These are phyloP conservation scores for Cicer arietinum DNA, from an alignment of 306 rosid genomes.

Conservation along the genomic window DNA sequence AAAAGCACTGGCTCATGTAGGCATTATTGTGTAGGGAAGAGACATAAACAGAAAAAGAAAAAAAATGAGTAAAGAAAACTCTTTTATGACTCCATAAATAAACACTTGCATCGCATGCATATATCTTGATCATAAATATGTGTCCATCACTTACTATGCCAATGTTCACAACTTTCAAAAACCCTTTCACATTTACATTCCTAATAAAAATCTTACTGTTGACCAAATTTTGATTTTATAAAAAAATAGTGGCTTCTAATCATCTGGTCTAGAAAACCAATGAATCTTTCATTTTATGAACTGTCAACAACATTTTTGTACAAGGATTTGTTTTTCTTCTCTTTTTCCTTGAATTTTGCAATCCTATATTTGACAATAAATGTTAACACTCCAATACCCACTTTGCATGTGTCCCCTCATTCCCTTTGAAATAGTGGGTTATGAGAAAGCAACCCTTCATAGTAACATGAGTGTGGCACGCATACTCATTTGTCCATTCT, in stretches of 20 bases:
- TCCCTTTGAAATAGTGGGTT: slow-evolving; percentile 46
- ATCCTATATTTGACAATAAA: slow-evolving; percentile 42
- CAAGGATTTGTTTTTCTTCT: background rate
- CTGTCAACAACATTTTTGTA: slow-evolving; percentile 48
- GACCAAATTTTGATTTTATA: too few relatives aligned
- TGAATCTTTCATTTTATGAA: slow-evolving; percentile 54
- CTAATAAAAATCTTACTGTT: too few relatives aligned
- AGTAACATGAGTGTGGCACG: slow-evolving; percentile 58
- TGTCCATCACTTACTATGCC: slow-evolving; percentile 21
- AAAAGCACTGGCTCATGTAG: slow-evolving; percentile 61
- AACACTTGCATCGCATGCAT: slow-evolving; percentile 50
- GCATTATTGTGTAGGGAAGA: slow-evolving; percentile 81
- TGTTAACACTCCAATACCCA: slow-evolving; percentile 17
- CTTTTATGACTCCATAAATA: slow-evolving; percentile 43
- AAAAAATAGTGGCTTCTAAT: slow-evolving; percentile 36
- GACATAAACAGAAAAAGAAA: slow-evolving; percentile 47
- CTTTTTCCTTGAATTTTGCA: slow-evolving; percentile 42
- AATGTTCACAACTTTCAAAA: too few relatives aligned
- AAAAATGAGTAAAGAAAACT: slow-evolving; percentile 53
- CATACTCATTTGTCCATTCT: slow-evolving; percentile 60
- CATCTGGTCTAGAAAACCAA: slow-evolving; percentile 34
- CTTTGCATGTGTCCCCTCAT: slow-evolving; percentile 47
- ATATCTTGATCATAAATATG: slow-evolving; percentile 37
- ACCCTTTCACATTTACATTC: too few relatives aligned
- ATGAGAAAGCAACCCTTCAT: slow-evolving; percentile 56